Percentiles rank a stretch among this genome's conserved stretches.
Conservation (phyloP, 108 stramenopile species). For the Poteriospumella lacustris region DNA sequence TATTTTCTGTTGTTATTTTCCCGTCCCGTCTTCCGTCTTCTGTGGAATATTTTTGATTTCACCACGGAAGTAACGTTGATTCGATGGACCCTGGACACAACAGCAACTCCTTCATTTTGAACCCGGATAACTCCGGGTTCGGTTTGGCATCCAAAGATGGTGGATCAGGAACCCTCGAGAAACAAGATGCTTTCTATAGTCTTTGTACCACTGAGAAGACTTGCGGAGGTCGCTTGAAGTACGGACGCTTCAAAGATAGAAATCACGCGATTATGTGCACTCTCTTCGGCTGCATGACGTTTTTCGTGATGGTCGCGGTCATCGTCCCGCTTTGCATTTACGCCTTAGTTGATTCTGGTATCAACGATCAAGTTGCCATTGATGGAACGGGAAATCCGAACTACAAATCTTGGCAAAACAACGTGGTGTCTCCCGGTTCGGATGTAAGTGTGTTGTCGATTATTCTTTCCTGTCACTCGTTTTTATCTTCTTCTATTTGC, state of each 20-base stretch:
- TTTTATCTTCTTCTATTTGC: background rate
- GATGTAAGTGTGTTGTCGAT: background rate
- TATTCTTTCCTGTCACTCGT: background rate
- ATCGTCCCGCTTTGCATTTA: slow-evolving; percentile 14
- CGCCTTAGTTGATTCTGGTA: slow-evolving; percentile 2
- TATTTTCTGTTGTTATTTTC: no score
- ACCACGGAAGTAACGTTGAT: no score
- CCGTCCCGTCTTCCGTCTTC: no score
- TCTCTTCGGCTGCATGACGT: background rate
- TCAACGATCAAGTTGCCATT: slow-evolving; percentile 24
- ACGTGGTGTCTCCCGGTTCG: background rate
- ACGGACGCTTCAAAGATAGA: background rate
- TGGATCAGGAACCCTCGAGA: no score
- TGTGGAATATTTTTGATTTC: no score
- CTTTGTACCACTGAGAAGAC: no score
- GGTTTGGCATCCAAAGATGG: no score
- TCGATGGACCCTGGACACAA: no score
- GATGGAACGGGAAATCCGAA: background rate
- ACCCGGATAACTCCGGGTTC: no score
- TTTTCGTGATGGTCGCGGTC: slow-evolving; percentile 5
- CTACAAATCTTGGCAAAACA: background rate
- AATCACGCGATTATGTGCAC: background rate
- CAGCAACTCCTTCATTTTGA: no score
- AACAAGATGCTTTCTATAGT: no score
- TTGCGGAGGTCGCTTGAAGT: background rate